Evolutionary conservation across 192 early-diverging fungal genomes (phyloP), one percentile per base, ranked within the genome.

Genomic region (Coemansia umbellata): DNA sequence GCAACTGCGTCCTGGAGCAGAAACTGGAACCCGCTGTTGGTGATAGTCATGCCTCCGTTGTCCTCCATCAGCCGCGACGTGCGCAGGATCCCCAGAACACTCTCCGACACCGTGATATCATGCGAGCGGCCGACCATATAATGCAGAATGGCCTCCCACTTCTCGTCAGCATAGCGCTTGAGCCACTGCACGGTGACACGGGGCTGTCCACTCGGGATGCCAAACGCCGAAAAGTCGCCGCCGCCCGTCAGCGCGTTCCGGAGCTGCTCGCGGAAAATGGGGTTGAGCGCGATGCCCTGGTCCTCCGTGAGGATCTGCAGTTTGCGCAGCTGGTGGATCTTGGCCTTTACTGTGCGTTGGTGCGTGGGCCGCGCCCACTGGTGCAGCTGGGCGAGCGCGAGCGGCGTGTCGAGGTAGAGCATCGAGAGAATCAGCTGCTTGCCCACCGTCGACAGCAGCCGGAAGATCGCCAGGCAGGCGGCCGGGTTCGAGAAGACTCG

Each of bases 1-100:
- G 92, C 86, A 47, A 90, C 90, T 15, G 88, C 80, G 61, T 98
- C 92, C 66, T 94, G 93, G 21, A 98, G 65, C 43, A 98, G 61
- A 63, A 98, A 98, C 68, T 98, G 95, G 66, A 98, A 98, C 8
- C 95, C 95, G 61, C 94, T 92, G 61, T 90, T 93, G 7, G 94
- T 95, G 48, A 98, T 98, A 23, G 70, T 70, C 7, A 8, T 13
- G 13, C 32, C 32, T 13, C 32, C 32, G 13, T 33, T 33, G 13
- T 48, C n/a, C 42, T 80, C 62, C 78, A 96, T 96, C 10, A 98
- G 69, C 15, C 83, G 77, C 23, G 91, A 88, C 33, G 80, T 66
- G n/a, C 82, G 77, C 23, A 98, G 63, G 11, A 97, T 76, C 24
- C 82, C 78, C 9, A 87, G 62, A 15, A 89, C 85, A 28, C 88